Base-by-base conservation (phyloP, 2,329 filamentous ascomycete genomes). In the Tolypocladium pustulatum region DNA sequence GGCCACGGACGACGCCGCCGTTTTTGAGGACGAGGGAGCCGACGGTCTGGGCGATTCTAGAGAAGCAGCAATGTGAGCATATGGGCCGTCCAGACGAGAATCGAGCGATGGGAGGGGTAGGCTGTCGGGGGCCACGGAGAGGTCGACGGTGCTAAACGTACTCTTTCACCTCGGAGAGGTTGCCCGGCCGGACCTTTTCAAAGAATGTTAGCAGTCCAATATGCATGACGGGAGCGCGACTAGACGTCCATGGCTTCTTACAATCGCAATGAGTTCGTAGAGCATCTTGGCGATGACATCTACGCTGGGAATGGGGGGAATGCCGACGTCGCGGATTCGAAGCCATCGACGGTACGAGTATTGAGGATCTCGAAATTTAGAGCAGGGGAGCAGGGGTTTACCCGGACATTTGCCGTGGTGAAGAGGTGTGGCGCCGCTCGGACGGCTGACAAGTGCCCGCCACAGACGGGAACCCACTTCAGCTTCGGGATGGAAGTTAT, bases 211-310 rank as follows among this genome's bases (percentile, higher is more conserved):
- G 64, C 38, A 55, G 36, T 53, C 10, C 10, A 32, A n/a, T 20
- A 2, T 2, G 30, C 27, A n/a, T 1, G 17, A 30, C n/a, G 25
- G 5, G 9, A 38, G 30, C 27, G n/a, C 20, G 17, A 9, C 55
- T 38, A 49, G 43, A 34, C 25, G 41, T 15, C 1, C 4, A 15
- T 4, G n/a, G 2, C 22, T 43, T 13, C 88, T 69, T 78, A 97
- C 94, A 77, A 97, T 88, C 74, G 90, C 94, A 75, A 99, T 94
- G 70, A 97, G 80, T 79, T 99, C 94, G 81, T 99, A 99, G 77
- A 99, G 80, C 94, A 99, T 97, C 65, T 73, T 81, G 71, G 66
- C 63, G 67, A 66, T 66, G 66, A 66, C 69, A 70, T 74, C 63
- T 65, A 65, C 63, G 38, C 38, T 61, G 56, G 53, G n/a, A 34